A percentile compares a stretch with the other conserved stretches of the same genome.
These are phyloP conservation scores for Termitomyces sp. DNA, from an alignment of 768 basidiomycete genomes.

Conservation along the genomic window DNA sequence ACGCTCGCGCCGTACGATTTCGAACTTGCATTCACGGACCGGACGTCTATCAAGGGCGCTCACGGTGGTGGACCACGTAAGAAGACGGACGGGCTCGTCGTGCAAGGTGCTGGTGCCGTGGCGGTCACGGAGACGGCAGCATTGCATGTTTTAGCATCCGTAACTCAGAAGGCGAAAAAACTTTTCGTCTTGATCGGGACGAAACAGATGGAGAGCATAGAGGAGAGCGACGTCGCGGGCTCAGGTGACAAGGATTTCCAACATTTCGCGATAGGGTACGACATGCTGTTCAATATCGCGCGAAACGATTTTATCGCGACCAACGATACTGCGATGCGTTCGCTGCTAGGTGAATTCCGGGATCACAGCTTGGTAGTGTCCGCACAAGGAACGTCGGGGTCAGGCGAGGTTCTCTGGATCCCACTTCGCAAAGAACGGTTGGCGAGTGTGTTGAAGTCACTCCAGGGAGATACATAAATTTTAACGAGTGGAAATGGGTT, in stretches of 20 bases:
- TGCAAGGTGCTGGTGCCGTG: constrained; percentile 27
- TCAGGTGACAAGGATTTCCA: constrained; percentile 33
- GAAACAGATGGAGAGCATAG: constrained; percentile 61
- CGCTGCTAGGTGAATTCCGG: constrained; percentile 82
- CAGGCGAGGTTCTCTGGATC: constrained; percentile 78
- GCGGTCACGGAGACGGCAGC: constrained; percentile 71
- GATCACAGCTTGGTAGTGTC: constrained; percentile 84
- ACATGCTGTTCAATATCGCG: constrained; percentile 67
- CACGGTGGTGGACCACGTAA: constrained; percentile 33
- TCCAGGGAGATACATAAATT: constrained; percentile 7
- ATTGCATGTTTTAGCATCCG: constrained; percentile 76
- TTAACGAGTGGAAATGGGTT: constrained; percentile 6
- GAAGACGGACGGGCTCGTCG: constrained; percentile 20
- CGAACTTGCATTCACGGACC: constrained; percentile 66
- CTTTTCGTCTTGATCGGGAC: constrained; percentile 69
- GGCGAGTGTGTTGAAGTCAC: constrained; percentile 32
- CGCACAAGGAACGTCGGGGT: constrained; percentile 33
- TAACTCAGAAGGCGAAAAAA: constrained; percentile 82
- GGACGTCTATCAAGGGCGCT: constrained; percentile 54
- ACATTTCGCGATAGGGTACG: constrained; percentile 55
- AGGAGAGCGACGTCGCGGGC: constrained; percentile 25
- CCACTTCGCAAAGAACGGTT: constrained; percentile 77
- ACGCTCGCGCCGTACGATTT: constrained; percentile 79
- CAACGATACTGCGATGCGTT: constrained; percentile 77
- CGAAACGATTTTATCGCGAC: constrained; percentile 84